Evolutionary conservation across 2,329 filamentous ascomycete genomes (phyloP).

Genomic region (Exophiala viscosa): DNA sequence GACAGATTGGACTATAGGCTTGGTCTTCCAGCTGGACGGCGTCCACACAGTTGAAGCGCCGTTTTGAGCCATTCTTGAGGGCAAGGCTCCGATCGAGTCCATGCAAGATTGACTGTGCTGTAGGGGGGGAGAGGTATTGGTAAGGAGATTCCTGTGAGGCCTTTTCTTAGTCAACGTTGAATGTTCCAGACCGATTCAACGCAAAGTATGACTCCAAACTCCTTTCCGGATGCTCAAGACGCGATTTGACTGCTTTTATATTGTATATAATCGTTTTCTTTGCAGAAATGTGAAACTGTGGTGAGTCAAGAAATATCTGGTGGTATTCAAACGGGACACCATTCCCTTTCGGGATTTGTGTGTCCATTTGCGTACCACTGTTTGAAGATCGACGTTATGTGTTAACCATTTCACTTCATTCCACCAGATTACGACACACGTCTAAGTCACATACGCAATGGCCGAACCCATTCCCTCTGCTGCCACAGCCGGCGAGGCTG

Average conservation of each 20-base stretch:
- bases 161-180: too few species aligned
- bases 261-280: neutral
- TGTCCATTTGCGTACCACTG: too few species aligned
- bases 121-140: too few species aligned
- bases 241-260: too few species aligned
- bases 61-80: conserved; percentile 29
- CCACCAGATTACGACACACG: neutral
- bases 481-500: conserved; percentile 34
- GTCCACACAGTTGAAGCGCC: conserved; percentile 16
- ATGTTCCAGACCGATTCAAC: too few species aligned
- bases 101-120: conserved; percentile 42
- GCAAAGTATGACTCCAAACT: too few species aligned
- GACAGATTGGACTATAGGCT: conserved; percentile 47
- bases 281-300: neutral
- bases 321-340: neutral
- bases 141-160: neutral
- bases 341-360: neutral
- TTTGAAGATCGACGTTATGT: neutral
- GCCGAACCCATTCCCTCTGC: conserved; percentile 43
- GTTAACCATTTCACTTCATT: neutral
- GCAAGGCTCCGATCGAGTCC: conserved; percentile 43
- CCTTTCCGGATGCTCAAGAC: too few species aligned
- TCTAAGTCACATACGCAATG: conserved; percentile 39
- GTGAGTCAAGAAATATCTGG: neutral
- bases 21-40: conserved; percentile 40